Conservation (phyloP, 208 protist species). For the Trypanosoma melophagium region DNA sequence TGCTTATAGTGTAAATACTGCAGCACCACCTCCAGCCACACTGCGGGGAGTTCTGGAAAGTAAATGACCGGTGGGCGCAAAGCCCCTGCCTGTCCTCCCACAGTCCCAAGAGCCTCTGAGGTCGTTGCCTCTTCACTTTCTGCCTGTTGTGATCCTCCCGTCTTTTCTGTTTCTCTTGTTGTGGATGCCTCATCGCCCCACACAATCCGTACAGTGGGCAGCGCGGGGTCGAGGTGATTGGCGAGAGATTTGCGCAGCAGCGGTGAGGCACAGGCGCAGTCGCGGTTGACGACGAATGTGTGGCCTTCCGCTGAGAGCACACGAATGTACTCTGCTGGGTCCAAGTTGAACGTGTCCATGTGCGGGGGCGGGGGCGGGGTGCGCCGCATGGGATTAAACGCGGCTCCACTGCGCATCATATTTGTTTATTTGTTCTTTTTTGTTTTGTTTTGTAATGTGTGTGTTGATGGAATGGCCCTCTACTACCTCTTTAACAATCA, state of each 20-base stretch:
- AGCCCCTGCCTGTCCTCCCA: background rate
- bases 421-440: background rate
- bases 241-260: constrained; percentile 56
- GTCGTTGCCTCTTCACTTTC: too few species aligned
- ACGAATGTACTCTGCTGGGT: constrained; percentile 54
- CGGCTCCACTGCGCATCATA: constrained; percentile 49
- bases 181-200: constrained; percentile 8
- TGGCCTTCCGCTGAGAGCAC: constrained; percentile 40
- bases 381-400: constrained; percentile 89
- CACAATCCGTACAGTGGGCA: constrained; percentile 40
- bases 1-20: constrained; percentile 88
- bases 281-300: constrained; percentile 52
- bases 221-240: constrained; percentile 34
- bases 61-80: constrained; percentile 25
- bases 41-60: constrained; percentile 50
- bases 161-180: background rate
- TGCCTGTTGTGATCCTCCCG: background rate
- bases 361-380: constrained; percentile 76
- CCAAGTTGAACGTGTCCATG: constrained; percentile 66
- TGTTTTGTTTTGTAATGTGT: too few species aligned
- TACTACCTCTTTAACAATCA: too few species aligned
- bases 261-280: constrained; percentile 60
- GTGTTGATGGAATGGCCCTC: too few species aligned
- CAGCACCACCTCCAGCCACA: constrained; percentile 61
- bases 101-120: too few species aligned